Evolutionary conservation across 768 basidiomycete species (phyloP).

Genomic region (Goffeauzyma gilvescens): DNA sequence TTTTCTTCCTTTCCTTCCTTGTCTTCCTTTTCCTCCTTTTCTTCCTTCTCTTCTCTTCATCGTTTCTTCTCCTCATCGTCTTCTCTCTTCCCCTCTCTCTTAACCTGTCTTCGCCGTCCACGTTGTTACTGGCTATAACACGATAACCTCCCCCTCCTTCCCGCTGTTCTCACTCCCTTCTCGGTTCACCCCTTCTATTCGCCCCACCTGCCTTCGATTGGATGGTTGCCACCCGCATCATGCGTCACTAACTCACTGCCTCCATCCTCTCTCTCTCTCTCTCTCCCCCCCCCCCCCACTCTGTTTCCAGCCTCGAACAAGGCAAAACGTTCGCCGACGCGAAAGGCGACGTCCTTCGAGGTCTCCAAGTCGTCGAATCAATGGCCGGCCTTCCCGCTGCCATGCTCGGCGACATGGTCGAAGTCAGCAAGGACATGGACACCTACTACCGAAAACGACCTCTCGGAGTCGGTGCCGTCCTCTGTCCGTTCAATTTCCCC

Average conservation of each 20-base stretch:
- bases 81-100: too few relatives aligned
- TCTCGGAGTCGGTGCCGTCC: slow-evolving; percentile 59
- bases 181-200: too few relatives aligned
- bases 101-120: too few relatives aligned
- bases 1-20: too few relatives aligned
- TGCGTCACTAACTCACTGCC: background rate
- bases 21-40: too few relatives aligned
- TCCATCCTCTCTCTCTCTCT: background rate
- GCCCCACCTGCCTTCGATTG: too few relatives aligned
- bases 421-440: slow-evolving; percentile 85
- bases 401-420: slow-evolving; percentile 75
- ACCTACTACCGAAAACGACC: slow-evolving; percentile 68
- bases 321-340: slow-evolving; percentile 91
- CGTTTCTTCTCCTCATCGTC: too few relatives aligned
- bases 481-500: slow-evolving; percentile 39
- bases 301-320: slow-evolving; percentile 46
- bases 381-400: slow-evolving; percentile 64
- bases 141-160: too few relatives aligned
- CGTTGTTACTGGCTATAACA: too few relatives aligned
- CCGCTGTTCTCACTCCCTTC: too few relatives aligned
- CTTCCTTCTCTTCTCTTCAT: too few relatives aligned
- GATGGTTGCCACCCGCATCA: too few relatives aligned
- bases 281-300: background rate
- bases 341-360: slow-evolving; percentile 81
- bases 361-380: slow-evolving; percentile 46